Evolutionary conservation across 306 rosid species (phyloP), one percentile per base, ranked within the genome.

Genomic region (Alnus glutinosa): DNA sequence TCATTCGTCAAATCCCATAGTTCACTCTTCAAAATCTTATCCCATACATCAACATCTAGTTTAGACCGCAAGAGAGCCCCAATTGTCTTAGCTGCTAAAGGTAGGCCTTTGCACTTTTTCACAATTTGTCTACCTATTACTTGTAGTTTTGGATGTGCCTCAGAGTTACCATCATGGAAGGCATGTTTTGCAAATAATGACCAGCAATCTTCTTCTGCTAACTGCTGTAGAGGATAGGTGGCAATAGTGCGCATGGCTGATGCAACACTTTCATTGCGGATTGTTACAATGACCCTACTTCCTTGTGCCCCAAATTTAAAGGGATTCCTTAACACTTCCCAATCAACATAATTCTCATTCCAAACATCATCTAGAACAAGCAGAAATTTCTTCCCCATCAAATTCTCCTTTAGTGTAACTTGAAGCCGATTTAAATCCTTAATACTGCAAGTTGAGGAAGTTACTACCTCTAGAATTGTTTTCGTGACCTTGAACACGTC

Each of bases 281-380:
- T 83, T 9, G 87, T 79, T 12, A 84, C 81, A 28, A 84, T 15
- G 32, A 84, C 9, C 2, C 63, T 70, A 73, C 75, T 54, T 2
- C 77, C 83, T 1, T 11, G 42, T 50, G 74, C 69, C 37, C 74
- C 78, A 52, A 39, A 79, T 5, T 28, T 55, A 51, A 79, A 48
- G 9, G 75, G 55, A 37, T 48, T 39, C 7, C 16, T 73, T 55
- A 84, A 12, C n/a, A n/a, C 32, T 9, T 55, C 75, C 84, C 78
- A 84, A 7, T 73, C 32, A 23, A 39, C 32, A 11, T 66, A 62
- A 32, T 76, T 76, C 30, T 76, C 81, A 34, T 71, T 79, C 83
- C 86, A 79, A 37, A 83, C 74, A 19, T 79, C 86, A 61, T 83
- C 83, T 51, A 83, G 72, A 61, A 83, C 75, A 51, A 83, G 73